phyloP scores from a whole-genome alignment of 2,329 filamentous ascomycete genomes.

The Ilyonectria destructans region DNA sequence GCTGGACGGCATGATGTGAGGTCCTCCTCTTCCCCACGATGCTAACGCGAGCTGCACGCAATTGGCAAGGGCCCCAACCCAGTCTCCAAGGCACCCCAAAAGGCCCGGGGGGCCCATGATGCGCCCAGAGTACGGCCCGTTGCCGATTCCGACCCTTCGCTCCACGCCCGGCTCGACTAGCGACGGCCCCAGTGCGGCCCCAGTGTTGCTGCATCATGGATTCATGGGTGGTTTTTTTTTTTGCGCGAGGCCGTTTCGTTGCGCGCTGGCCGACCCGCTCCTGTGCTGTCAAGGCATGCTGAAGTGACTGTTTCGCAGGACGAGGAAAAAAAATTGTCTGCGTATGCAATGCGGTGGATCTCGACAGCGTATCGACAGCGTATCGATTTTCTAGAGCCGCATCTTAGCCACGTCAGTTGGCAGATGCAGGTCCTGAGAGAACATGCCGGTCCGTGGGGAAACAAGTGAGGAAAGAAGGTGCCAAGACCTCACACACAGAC shows the following conservation, averaged over 20 bases:
- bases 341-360: conserved; percentile 40
- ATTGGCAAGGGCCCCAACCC: conserved; percentile 15
- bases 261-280: conserved; percentile 5
- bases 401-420: conserved; percentile 48
- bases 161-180: conserved; percentile 17
- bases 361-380: conserved; percentile 15
- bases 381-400: conserved; percentile 40
- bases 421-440: conserved; percentile 46
- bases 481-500: conserved; percentile 20
- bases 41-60: conserved; percentile 23
- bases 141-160: conserved; percentile 25
- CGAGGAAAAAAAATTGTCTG: conserved; percentile 19
- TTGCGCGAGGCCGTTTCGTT: conserved; percentile 7
- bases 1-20: conserved; percentile 13
- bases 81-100: neutral
- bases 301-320: conserved; percentile 10
- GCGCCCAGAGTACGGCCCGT: conserved; percentile 21
- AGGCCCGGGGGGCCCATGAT: conserved; percentile 6
- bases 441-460: conserved; percentile 32
- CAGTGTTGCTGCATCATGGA: conserved; percentile 11
- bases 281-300: neutral
- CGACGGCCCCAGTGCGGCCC: conserved; percentile 14
- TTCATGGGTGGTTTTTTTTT: neutral
- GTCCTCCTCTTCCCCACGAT: conserved; percentile 28
- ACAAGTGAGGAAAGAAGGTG: conserved; percentile 42